A percentile compares a stretch with the other conserved stretches of the same genome.
These are phyloP conservation scores for Clitopilus passeckerianus DNA, from an alignment of 768 basidiomycete genomes.

Conservation along the genomic window DNA sequence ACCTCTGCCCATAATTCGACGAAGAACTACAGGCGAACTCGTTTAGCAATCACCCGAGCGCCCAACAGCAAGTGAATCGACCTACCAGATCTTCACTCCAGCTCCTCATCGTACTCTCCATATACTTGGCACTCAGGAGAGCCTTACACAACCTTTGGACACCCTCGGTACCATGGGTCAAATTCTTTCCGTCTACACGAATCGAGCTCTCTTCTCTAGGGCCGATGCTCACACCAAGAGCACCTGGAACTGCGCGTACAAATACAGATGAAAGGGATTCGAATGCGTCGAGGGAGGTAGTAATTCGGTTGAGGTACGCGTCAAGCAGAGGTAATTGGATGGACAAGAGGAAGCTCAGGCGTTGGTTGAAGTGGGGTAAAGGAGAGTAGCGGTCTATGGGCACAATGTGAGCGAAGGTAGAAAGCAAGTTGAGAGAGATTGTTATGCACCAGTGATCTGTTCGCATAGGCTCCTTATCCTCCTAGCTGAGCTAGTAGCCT, in stretches of 20 bases:
- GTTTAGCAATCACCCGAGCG: not conserved
- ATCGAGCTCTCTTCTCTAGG: constrained; percentile 33
- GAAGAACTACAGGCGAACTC: constrained; percentile 63
- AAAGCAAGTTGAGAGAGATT: not conserved
- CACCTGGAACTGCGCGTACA: constrained; percentile 89
- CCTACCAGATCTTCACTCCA: constrained; percentile 93
- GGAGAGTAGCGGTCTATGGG: constrained; percentile 85
- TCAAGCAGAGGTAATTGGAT: constrained; percentile 85
- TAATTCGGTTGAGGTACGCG: constrained; percentile 71
- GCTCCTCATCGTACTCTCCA: constrained; percentile 59
- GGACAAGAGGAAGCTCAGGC: constrained; percentile 75
- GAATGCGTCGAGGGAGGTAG: constrained; percentile 87
- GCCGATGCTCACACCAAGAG: constrained; percentile 60
- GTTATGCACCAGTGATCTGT: constrained; percentile 75
- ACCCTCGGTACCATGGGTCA: constrained; percentile 84
- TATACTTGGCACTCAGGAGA: constrained; percentile 71
- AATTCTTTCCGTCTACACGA: constrained; percentile 51
- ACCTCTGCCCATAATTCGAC: constrained; percentile 87
- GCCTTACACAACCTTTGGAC: constrained; percentile 84
- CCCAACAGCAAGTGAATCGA: not conserved
- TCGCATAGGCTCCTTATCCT: constrained; percentile 82
- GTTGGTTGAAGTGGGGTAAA: constrained; percentile 72
- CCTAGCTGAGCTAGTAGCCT: constrained; percentile 80
- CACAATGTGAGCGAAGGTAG: not conserved
- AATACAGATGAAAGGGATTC: constrained; percentile 87